These are phyloP conservation scores for Novymonas esmeraldas DNA, from an alignment of 208 protist species.

Conservation along the genomic window DNA sequence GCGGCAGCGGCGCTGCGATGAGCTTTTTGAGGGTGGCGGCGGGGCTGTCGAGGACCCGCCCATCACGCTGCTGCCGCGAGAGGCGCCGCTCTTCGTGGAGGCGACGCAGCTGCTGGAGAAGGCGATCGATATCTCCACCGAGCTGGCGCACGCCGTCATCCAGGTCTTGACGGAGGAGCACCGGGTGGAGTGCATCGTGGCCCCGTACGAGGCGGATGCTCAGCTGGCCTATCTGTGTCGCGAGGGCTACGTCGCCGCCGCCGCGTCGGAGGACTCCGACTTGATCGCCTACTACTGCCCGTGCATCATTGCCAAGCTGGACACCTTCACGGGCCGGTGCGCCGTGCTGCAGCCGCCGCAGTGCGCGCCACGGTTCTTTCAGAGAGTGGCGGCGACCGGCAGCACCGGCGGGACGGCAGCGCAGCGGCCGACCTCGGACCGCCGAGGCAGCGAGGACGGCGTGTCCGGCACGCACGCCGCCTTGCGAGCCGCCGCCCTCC, in stretches of 20 bases:
- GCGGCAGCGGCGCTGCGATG: neutral
- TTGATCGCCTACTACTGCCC: conserved; percentile 96
- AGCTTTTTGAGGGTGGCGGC: too few relatives aligned
- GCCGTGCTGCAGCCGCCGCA: conserved; percentile 47
- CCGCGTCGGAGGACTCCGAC: conserved; percentile 99
- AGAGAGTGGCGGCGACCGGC: conserved; percentile 13
- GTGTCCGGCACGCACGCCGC: conserved; percentile 4
- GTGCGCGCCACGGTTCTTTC: conserved; percentile 47
- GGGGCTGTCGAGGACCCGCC: neutral
- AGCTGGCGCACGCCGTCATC: conserved; percentile 80
- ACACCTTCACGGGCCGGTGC: conserved; percentile 51
- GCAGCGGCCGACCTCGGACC: too few relatives aligned
- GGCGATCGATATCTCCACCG: conserved; percentile 76
- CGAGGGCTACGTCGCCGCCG: conserved; percentile 89
- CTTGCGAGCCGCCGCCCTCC: conserved; percentile 12
- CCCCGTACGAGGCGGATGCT: conserved; percentile 99
- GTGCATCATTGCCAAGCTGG: conserved; percentile 77
- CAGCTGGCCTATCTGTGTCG: conserved; percentile 96
- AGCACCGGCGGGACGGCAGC: neutral
- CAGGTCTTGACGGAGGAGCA: conserved; percentile 63
- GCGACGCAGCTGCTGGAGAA: conserved; percentile 60
- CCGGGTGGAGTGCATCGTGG: conserved; percentile 94
- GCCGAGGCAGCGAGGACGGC: too few relatives aligned
- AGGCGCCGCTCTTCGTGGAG: conserved; percentile 31
- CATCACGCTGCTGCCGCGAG: conserved; percentile 14